Evolutionary conservation across 2,329 filamentous ascomycete genomes (phyloP).

Genomic region (Cladosporium velox): DNA sequence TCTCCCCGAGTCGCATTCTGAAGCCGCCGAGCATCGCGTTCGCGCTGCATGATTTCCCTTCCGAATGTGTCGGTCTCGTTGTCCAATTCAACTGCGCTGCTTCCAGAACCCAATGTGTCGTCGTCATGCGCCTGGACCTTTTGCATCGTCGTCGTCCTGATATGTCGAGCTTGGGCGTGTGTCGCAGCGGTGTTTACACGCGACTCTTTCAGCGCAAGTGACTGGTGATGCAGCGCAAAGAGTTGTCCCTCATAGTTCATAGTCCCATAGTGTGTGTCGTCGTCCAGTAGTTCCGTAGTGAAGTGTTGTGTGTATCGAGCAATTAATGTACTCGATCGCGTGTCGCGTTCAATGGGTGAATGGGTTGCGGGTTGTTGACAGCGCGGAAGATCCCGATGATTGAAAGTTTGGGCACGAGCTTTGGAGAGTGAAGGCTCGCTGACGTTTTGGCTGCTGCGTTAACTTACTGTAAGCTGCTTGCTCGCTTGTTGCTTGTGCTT

Average conservation of each 20-base stretch:
- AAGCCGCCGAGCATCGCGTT: conserved; percentile 45
- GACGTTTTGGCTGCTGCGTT: conserved; percentile 8
- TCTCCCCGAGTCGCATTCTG: conserved; percentile 37
- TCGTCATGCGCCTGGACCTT: conserved; percentile 31
- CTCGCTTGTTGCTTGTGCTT: background rate
- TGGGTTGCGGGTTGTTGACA: background rate
- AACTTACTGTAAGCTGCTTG: conserved; percentile 2
- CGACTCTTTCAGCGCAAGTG: background rate
- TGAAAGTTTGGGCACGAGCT: conserved; percentile 10
- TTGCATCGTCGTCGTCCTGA: conserved; percentile 26
- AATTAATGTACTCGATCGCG: background rate
- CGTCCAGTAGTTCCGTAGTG: background rate
- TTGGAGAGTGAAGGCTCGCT: conserved; percentile 2
- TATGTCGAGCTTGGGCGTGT: background rate
- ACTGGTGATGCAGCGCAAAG: conserved; percentile 8
- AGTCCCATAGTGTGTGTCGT: background rate
- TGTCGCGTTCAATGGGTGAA: background rate
- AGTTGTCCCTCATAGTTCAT: conserved; percentile 17
- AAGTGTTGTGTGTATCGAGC: background rate
- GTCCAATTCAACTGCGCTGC: conserved; percentile 40
- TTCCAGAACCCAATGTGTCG: conserved; percentile 25
- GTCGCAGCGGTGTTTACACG: background rate
- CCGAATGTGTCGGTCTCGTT: conserved; percentile 50
- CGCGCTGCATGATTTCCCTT: conserved; percentile 46
- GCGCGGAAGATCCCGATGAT: conserved; percentile 2